Evolutionary conservation across 139 green algal genomes (phyloP), one percentile per base, ranked within the genome.

Genomic region (Tetraselmis chui): DNA sequence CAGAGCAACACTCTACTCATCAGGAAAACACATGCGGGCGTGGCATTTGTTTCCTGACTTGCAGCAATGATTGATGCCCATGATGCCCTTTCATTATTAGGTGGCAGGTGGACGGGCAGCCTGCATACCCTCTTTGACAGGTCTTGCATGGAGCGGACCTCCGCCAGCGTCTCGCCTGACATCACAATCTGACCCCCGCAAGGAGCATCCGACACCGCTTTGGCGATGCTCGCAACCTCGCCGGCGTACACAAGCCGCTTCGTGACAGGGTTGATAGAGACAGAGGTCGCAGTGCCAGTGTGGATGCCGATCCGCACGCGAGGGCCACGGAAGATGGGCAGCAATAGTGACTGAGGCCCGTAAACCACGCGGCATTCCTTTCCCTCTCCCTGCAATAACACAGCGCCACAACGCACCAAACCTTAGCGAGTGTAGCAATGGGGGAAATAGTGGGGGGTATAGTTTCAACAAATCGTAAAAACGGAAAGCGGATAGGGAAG

Each of bases 271-370:
- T 81, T 28, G 5, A 32, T 25, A 18, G 25, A 29, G 5, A 32
- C 32, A 5, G 26, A 29, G 32, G 31, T 27, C 5, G 27, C 77
- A 2, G 22, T 32, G 22, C 77, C 77, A 24, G 77, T 81, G 32
- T 59, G 31, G 32, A 81, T 77, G 22, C 31, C 77, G 2, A 81
- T 81, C 26, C 77, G 2, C 2, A 81, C 77, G 32, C 77, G 77
- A 23, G 27, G 27, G 32, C 77, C 77, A 5, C 27, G 25, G 22
- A 81, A 81, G 77, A 81, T 67, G 45, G 45, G 45, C 45, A 67
- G 18, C 18, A 18, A 5, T 18, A 67, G 45, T 5, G 45, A 67
- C 45, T 67, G 11, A 18, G 11, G 5, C 11, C 45, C 45, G 45
- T 67, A 67, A 5, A 67, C 45, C 11, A 67, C 45, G 11, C 45